A percentile compares a stretch with the other conserved stretches of the same genome.
phyloP scores from a whole-genome alignment of 225 moss, liverwort and hornwort genomes.

The Physcomitrium patens region DNA sequence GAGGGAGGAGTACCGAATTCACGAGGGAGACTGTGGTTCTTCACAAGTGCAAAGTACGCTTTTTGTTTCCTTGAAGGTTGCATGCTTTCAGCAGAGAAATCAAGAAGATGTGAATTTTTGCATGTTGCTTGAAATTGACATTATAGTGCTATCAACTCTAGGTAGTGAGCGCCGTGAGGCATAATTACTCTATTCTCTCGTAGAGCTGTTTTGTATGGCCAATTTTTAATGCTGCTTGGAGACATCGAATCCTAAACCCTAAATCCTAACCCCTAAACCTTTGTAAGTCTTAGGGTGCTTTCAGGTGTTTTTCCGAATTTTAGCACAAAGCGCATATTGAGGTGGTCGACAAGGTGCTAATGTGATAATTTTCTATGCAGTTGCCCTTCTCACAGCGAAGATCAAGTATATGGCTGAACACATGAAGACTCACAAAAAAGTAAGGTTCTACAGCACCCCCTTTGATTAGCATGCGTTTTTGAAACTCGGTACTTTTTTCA shows the following conservation, averaged over 20 bases:
- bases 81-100: too few relatives aligned
- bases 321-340: background rate
- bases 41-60: slow-evolving; percentile 92
- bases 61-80: background rate
- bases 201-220: background rate
- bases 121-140: too few relatives aligned
- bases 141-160: too few relatives aligned
- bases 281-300: background rate
- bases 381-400: slow-evolving; percentile 86
- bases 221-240: background rate
- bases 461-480: background rate
- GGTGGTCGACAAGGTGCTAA: slow-evolving; percentile 11
- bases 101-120: background rate
- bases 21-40: slow-evolving; percentile 91
- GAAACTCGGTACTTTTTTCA: background rate
- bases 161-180: too few relatives aligned
- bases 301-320: slow-evolving; percentile 16
- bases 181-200: background rate
- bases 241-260: background rate
- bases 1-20: slow-evolving; percentile 75
- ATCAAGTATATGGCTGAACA: slow-evolving; percentile 95
- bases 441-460: slow-evolving; percentile 22
- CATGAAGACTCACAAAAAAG: slow-evolving; percentile 93
- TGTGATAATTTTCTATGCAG: slow-evolving; percentile 52
- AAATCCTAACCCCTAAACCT: background rate